Percentiles rank a stretch among this genome's conserved stretches.
phyloP scores from a whole-genome alignment of 306 rosid species.

The Quercus parvula region DNA sequence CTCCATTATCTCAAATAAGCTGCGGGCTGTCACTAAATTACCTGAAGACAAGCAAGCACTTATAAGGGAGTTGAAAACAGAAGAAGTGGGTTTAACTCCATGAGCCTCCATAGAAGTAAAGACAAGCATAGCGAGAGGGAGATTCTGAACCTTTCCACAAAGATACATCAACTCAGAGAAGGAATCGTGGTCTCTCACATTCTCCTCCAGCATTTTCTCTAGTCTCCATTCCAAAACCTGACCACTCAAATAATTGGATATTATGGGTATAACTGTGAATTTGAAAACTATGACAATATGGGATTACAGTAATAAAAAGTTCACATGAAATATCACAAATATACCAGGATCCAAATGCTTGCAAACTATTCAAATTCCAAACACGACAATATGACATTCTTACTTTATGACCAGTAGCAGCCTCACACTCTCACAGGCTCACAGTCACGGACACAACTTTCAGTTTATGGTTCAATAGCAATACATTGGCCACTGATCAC shows the following conservation, averaged over 20 bases:
- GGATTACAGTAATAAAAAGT: not conserved
- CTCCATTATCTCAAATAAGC: constrained; percentile 69
- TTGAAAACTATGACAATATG: not conserved
- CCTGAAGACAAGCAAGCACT: constrained; percentile 54
- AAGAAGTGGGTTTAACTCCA: constrained; percentile 52
- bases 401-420: not conserved
- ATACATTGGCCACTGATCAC: not conserved
- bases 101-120: constrained; percentile 58
- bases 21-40: constrained; percentile 42
- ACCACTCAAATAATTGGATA: constrained; percentile 10
- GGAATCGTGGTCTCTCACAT: constrained; percentile 32
- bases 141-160: constrained; percentile 43
- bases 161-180: constrained; percentile 54
- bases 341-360: not conserved
- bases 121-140: constrained; percentile 50
- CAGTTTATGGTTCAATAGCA: not conserved
- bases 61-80: constrained; percentile 60
- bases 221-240: constrained; percentile 79
- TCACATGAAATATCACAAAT: not conserved
- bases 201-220: constrained; percentile 55
- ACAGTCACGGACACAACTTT: not conserved
- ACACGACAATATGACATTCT: not conserved
- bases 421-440: too few relatives aligned
- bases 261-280: not conserved
- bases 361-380: not conserved